Evolutionary conservation across 179 eudicot genomes (phyloP).

Genomic region (Patellifolia procumbens): DNA sequence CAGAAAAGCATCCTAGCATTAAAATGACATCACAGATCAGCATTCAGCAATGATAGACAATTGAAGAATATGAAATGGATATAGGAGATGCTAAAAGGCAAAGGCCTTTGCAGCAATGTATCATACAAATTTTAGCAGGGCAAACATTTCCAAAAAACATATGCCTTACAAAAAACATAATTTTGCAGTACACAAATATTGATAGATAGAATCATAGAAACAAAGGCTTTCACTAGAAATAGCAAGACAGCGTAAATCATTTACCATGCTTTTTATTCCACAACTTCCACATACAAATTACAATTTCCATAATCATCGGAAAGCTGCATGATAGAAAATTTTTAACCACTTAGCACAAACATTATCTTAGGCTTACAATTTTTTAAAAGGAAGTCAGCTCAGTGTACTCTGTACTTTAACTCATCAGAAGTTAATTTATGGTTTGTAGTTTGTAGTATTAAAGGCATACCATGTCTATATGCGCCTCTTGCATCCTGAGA

Average conservation of each 20-base stretch:
- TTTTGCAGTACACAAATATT: not conserved
- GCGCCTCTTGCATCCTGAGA: conserved; percentile 63
- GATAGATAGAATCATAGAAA: not conserved
- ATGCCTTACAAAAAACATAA: not conserved
- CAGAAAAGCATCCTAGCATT: no score
- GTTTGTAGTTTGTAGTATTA: not conserved
- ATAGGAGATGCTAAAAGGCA: conserved; percentile 2
- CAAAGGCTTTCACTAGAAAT: not conserved
- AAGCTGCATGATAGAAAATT: not conserved
- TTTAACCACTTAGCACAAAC: not conserved
- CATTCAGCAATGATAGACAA: not conserved
- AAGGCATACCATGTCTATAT: conserved; percentile 63
- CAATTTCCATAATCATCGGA: not conserved
- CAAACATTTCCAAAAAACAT: not conserved
- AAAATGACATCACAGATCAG: no score
- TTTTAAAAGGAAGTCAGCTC: not conserved
- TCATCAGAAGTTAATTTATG: not conserved
- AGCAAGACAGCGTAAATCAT: not conserved
- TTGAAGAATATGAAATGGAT: not conserved
- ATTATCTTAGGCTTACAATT: no score
- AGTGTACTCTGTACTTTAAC: not conserved
- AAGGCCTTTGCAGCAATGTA: not conserved
- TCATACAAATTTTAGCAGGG: not conserved
- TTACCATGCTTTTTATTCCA: not conserved
- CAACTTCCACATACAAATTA: not conserved